phyloP scores from a whole-genome alignment of 2,329 filamentous ascomycete genomes.

The Trichophyton rubrum region DNA sequence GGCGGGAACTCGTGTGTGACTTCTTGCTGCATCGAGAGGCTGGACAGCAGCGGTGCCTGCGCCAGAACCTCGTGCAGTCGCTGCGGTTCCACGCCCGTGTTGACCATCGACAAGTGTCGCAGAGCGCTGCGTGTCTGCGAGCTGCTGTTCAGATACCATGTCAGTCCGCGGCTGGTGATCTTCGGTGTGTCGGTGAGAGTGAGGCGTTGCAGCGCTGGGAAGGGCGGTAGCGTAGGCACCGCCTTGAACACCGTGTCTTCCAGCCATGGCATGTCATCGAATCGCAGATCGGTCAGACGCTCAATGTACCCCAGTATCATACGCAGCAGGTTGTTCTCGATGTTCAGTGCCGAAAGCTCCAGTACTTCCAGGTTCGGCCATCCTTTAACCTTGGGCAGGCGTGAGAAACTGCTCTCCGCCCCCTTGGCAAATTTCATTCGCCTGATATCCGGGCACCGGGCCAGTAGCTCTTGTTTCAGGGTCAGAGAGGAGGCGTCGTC shows the following conservation, averaged over 20 bases:
- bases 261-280: conserved; percentile 56
- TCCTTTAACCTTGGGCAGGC: conserved; percentile 45
- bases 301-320: conserved; percentile 56
- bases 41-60: conserved; percentile 29
- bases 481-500: conserved; percentile 65
- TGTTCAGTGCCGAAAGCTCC: conserved; percentile 27
- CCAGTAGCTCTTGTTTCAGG: conserved; percentile 72
- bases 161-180: conserved; percentile 59
- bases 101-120: conserved; percentile 55
- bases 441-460: conserved; percentile 66
- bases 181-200: conserved; percentile 58
- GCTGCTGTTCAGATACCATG: conserved; percentile 51
- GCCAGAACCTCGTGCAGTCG: conserved; percentile 33
- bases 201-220: conserved; percentile 63
- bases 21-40: conserved; percentile 43
- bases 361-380: conserved; percentile 33
- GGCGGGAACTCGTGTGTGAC: conserved; percentile 47
- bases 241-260: conserved; percentile 64
- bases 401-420: conserved; percentile 63
- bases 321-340: conserved; percentile 42
- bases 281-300: conserved; percentile 58
- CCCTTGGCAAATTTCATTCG: conserved; percentile 80
- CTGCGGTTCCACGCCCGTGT: conserved; percentile 50
- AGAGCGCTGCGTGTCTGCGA: conserved; percentile 49
- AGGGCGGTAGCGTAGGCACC: conserved; percentile 53